Conservation (phyloP, 768 basidiomycete species). For the Kwoniella bestiolae region DNA sequence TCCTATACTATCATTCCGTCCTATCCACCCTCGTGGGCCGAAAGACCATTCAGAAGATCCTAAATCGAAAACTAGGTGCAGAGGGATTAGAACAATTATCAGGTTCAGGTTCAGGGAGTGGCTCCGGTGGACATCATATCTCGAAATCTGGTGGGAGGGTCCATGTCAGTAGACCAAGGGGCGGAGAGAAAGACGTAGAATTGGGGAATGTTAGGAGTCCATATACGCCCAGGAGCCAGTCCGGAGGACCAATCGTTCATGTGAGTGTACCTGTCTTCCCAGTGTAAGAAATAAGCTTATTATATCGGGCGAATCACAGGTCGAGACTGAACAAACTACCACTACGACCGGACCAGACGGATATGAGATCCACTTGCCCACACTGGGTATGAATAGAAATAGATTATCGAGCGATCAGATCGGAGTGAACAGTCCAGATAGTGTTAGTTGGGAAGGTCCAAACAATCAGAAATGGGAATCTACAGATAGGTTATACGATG, state of each 20-base stretch:
- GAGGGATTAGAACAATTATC: constrained; percentile 2
- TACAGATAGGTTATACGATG: neutral
- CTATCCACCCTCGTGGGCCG: constrained; percentile 6
- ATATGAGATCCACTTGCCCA: neutral
- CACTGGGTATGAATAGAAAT: neutral
- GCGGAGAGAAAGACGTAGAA: constrained; percentile 1
- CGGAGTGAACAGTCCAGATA: neutral
- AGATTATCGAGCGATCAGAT: neutral
- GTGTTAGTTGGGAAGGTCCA: neutral
- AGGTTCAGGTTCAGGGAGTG: constrained; percentile 5
- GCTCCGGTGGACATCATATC: neutral
- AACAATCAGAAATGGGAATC: neutral
- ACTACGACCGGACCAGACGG: neutral
- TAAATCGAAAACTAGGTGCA: neutral
- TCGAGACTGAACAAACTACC: neutral
- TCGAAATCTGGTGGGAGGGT: constrained; percentile 4
- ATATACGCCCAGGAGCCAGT: neutral
- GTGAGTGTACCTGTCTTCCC: too few relatives aligned
- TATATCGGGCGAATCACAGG: too few relatives aligned
- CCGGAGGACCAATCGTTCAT: neutral
- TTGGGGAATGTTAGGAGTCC: neutral
- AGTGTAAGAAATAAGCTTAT: too few relatives aligned
- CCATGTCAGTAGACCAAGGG: constrained; percentile 1
- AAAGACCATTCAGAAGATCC: constrained; percentile 1
- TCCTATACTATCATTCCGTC: constrained; percentile 14